phyloP scores from a whole-genome alignment of 2,329 filamentous ascomycete genomes.

The Orbilia quercus region DNA sequence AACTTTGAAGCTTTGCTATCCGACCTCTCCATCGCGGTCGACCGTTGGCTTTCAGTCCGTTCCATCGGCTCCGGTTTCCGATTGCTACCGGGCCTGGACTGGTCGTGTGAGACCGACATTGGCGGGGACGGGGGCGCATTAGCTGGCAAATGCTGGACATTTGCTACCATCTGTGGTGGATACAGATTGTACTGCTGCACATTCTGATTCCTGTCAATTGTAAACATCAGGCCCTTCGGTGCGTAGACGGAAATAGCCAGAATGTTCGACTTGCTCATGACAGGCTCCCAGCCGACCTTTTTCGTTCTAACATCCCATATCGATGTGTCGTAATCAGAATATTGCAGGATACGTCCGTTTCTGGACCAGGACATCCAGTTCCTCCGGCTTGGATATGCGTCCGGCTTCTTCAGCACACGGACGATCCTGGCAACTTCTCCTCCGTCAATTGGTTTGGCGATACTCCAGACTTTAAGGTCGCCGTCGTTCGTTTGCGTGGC shows the following conservation, averaged over 20 bases:
- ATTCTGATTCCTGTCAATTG: slow-evolving; percentile 84
- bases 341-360: slow-evolving; percentile 94
- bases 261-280: slow-evolving; percentile 85
- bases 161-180: slow-evolving; percentile 82
- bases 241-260: slow-evolving; percentile 88
- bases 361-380: slow-evolving; percentile 99
- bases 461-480: slow-evolving; percentile 94
- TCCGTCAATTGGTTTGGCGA: slow-evolving; percentile 79
- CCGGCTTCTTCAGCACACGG: slow-evolving; percentile 81
- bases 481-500: slow-evolving; percentile 92
- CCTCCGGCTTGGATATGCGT: slow-evolving; percentile 77
- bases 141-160: slow-evolving; percentile 85
- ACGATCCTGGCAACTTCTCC: slow-evolving; percentile 87
- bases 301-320: slow-evolving; percentile 99
- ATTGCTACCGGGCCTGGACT: slow-evolving; percentile 55
- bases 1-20: slow-evolving; percentile 54
- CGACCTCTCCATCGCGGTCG: slow-evolving; percentile 47
- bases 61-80: slow-evolving; percentile 59
- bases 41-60: slow-evolving; percentile 36
- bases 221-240: slow-evolving; percentile 90
- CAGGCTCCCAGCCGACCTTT: slow-evolving; percentile 87
- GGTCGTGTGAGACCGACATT: slow-evolving; percentile 68
- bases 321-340: slow-evolving; percentile 88
- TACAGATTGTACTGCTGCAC: slow-evolving; percentile 97
- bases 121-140: slow-evolving; percentile 83